These are phyloP conservation scores for Claviceps purpurea DNA, from an alignment of 2,329 filamentous ascomycete species.

Conservation along the genomic window DNA sequence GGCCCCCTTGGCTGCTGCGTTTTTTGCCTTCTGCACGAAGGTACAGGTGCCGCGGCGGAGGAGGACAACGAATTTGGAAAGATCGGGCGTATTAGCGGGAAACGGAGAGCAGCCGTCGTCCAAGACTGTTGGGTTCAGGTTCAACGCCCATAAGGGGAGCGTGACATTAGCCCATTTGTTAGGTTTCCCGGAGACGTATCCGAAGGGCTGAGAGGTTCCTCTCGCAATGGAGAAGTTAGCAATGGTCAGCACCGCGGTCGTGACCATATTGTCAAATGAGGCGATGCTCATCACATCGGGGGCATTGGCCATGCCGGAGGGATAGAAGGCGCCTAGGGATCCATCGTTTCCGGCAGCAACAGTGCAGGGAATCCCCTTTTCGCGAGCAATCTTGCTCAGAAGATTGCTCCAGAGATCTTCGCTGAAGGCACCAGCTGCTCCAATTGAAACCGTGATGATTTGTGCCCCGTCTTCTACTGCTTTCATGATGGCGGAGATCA, in stretches of 20 bases:
- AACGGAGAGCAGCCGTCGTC: constrained; percentile 35
- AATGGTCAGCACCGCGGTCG: constrained; percentile 2
- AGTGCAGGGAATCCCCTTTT: constrained; percentile 10
- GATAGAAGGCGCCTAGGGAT: constrained; percentile 7
- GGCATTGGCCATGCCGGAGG: constrained; percentile 6
- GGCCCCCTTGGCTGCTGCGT: constrained; percentile 30
- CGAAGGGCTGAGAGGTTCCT: constrained; percentile 14
- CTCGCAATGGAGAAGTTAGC: background rate
- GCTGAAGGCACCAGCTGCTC: constrained; percentile 9
- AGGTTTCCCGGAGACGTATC: constrained; percentile 26
- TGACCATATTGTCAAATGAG: constrained; percentile 11
- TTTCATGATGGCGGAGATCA: constrained; percentile 39
- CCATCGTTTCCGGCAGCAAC: constrained; percentile 17
- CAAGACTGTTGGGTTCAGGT: constrained; percentile 28
- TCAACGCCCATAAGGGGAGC: constrained; percentile 28
- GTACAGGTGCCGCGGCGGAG: constrained; percentile 40
- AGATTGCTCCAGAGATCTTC: constrained; percentile 29
- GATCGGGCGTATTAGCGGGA: constrained; percentile 36
- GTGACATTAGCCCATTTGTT: constrained; percentile 19
- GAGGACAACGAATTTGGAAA: constrained; percentile 39
- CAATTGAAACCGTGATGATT: constrained; percentile 15
- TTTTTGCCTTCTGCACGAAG: background rate
- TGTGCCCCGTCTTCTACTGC: constrained; percentile 36
- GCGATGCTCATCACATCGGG: constrained; percentile 8
- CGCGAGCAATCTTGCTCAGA: constrained; percentile 26